Evolutionary conservation across 495 filamentous ascomycete genomes (phyloP), one percentile per base, ranked within the genome.

Genomic region (Pseudoneurospora amorphoporcata): DNA sequence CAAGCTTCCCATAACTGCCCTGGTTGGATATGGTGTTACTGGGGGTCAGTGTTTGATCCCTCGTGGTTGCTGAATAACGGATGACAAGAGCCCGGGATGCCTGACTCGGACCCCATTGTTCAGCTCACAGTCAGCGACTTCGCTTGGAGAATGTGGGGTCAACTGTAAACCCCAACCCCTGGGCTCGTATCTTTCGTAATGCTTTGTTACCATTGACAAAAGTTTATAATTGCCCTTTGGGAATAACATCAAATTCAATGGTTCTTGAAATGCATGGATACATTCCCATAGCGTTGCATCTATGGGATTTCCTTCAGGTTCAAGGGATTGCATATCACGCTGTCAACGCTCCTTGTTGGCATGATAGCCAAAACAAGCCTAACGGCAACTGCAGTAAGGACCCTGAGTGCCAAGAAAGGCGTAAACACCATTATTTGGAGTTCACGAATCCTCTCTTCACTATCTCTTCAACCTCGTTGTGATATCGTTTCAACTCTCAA

Each of bases 61-160:
- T 40, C 14, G 29, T 65, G 8, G 5, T 58, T 70, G 69, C 69
- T 70, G 69, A 70, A 70, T 70, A 70, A 70, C 37, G 32, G 69
- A 70, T 70, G 69, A 70, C 69, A 70, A 45, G 53, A 35, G n/a
- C 9, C 38, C 39, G 19, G 69, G 68, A 29, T 70, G 19, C 17
- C 32, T 39, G 68, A 58, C 47, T 58, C 53, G 12, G 14, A 17
- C 53, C 35, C 14, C 14, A 35, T 65, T 65, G 29, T 35, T 61
- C 29, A 61, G 29, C 53, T 32, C 5, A 17, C 53, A 61, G 53
- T 17, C 6, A 61, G 53, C 53, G 53, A 53, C 45, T 53, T 53
- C 45, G 19, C 43, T 45, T 58, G 19, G 47, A 19, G 47, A 65
- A 65, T 17, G 53, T 65, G 53, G 53, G 43, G 53, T 35, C 29